These are phyloP conservation scores for Acidiella bohemica DNA, from an alignment of 495 filamentous ascomycete species.

Conservation along the genomic window DNA sequence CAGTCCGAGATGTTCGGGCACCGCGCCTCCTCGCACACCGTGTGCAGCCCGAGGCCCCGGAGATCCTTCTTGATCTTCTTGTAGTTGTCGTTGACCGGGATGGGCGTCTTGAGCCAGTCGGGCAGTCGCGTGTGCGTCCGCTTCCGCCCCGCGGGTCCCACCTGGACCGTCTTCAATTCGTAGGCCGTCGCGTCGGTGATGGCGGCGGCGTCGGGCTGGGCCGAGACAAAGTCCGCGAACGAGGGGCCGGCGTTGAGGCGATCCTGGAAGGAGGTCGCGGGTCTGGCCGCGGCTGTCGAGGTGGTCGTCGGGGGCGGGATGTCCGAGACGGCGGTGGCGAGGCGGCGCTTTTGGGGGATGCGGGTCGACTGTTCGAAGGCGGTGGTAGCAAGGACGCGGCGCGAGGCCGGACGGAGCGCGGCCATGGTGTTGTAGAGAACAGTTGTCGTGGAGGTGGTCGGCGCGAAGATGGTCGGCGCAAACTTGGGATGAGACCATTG, in stretches of 20 bases:
- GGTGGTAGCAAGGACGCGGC: constrained; percentile 11
- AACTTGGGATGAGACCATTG: no score
- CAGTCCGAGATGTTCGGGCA: constrained; percentile 97
- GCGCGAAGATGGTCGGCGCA: no score
- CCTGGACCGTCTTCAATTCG: constrained; percentile 58
- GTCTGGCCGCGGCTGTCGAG: constrained; percentile 11
- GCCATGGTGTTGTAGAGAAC: constrained; percentile 17
- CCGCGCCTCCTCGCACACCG: constrained; percentile 92
- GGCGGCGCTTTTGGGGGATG: constrained; percentile 16
- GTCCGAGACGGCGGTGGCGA: constrained; percentile 24
- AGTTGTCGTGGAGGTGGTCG: no score
- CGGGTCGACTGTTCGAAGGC: constrained; percentile 7
- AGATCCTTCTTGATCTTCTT: constrained; percentile 90
- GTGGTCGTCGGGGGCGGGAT: constrained; percentile 5
- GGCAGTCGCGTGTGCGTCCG: constrained; percentile 85
- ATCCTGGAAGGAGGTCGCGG: constrained; percentile 53
- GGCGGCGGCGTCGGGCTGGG: constrained; percentile 27
- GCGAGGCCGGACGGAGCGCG: constrained; percentile 5
- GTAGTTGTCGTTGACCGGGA: constrained; percentile 73
- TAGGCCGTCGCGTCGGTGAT: constrained; percentile 46
- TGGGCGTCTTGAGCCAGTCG: constrained; percentile 89
- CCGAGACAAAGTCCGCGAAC: constrained; percentile 66
- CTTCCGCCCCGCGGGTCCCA: constrained; percentile 66
- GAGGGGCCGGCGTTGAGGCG: constrained; percentile 68
- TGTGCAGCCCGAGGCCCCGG: constrained; percentile 77